Base-by-base conservation (phyloP, 1,139 yeast genomes). In the Yamadazyma atmosphaerica region DNA sequence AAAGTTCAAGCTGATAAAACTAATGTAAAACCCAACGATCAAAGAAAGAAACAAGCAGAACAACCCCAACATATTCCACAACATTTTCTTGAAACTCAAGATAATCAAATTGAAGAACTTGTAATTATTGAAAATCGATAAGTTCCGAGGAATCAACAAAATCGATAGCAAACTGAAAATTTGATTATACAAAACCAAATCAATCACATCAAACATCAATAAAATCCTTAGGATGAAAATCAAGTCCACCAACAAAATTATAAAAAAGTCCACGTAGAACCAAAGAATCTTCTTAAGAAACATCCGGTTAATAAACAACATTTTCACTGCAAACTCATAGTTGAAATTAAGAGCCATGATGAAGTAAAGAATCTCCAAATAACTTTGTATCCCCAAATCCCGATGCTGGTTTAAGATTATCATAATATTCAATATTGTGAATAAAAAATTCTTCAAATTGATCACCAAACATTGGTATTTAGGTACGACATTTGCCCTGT, bases 1-100 rank as follows among this genome's bases (percentile, higher is more conserved):
- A 18, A 65, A 55, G 5, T 81, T 77, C 45, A 79, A 68, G 1
- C 82, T 74, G 41, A 77, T 63, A 46, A 78, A 76, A 33, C 79
- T 73, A 22, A 79, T 70, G 62, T 79, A 79, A 49, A 79, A 80
- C 4, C 85, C 85, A 36, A 77, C 67, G 2, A 78, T 75, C 46
- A 79, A 63, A 31, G 80, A 68, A 19, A 74, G 58, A 41, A 79
- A 74, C 36, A 79, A 64, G 32, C 73, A 63, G 44, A 76, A 66
- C 39, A 79, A 64, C n/a, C 79, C 80, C 34, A 75, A 54, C 50
- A 79, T 64, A 47, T 77, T 81, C 55, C 76, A 67, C 33, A 73
- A 61, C 84, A 79, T 79, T 46, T 71, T 69, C 40, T 78, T 68
- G 36, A 75, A 70, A 12, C 81, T 72, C 23, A 77, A 60, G 11